Percentiles rank a stretch among this genome's conserved stretches.
phyloP scores from a whole-genome alignment of 345 rosid species.

The Kernera saxatilis region DNA sequence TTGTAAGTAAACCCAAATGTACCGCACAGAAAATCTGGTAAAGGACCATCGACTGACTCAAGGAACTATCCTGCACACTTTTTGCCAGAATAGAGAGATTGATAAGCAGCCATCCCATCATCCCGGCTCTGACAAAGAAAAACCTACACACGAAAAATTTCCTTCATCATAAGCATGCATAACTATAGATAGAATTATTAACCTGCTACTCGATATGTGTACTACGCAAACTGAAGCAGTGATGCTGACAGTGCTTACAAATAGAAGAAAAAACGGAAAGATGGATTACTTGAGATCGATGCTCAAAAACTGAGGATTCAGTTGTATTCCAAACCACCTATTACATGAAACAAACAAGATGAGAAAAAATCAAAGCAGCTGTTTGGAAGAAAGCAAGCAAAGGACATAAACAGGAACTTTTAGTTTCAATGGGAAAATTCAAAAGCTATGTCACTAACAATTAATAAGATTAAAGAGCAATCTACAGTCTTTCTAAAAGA shows the following conservation, averaged over 20 bases:
- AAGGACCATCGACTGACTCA: constrained; percentile 73
- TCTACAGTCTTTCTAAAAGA: not conserved
- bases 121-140: constrained; percentile 95
- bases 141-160: constrained; percentile 42
- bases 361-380: not conserved
- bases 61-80: constrained; percentile 49
- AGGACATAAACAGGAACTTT: not conserved
- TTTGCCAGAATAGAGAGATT: constrained; percentile 77
- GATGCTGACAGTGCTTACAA: not conserved
- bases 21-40: constrained; percentile 77
- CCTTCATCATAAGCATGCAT: not conserved
- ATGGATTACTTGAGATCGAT: constrained; percentile 85
- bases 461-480: not conserved
- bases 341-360: constrained; percentile 20
- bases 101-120: constrained; percentile 97
- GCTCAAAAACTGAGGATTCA: constrained; percentile 77
- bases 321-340: constrained; percentile 95
- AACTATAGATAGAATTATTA: not conserved
- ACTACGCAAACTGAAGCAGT: not conserved
- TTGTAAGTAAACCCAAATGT: constrained; percentile 30
- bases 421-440: not conserved
- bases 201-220: not conserved
- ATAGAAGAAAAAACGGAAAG: not conserved
- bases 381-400: constrained; percentile 3
- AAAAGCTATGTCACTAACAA: not conserved